A percentile compares a stretch with the other conserved stretches of the same genome.
Conservation (phyloP, 2,329 filamentous ascomycete species). For the Eurotiales sp. region DNA sequence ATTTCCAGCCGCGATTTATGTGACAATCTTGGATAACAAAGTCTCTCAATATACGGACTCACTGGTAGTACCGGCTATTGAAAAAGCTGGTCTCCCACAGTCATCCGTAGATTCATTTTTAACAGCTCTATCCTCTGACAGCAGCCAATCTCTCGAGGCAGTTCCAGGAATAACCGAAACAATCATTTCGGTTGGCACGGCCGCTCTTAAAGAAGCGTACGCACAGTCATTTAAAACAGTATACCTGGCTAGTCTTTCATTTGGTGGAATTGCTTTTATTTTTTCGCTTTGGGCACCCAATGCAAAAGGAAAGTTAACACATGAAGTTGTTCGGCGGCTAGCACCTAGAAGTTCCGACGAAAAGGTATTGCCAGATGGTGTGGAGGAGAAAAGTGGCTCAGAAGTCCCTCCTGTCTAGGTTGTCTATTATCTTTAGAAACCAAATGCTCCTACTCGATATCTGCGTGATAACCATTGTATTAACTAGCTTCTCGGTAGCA, state of each 20-base stretch:
- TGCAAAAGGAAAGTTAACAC: too few species aligned
- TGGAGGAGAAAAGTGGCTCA: too few species aligned
- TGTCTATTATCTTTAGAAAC: too few species aligned
- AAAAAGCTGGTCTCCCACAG: constrained; percentile 33
- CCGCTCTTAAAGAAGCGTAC: constrained; percentile 41
- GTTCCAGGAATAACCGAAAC: constrained; percentile 34
- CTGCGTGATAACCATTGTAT: too few species aligned
- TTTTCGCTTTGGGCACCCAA: constrained; percentile 7
- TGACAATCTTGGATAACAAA: constrained; percentile 20
- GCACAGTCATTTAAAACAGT: constrained; percentile 43
- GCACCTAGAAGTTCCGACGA: too few species aligned
- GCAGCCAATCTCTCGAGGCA: constrained; percentile 21
- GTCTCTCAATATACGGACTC: constrained; percentile 8
- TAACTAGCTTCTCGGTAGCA: too few species aligned
- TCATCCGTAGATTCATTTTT: constrained; percentile 33
- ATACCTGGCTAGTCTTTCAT: constrained; percentile 25
- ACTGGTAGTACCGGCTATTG: constrained; percentile 32
- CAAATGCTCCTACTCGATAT: too few species aligned
- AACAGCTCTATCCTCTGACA: constrained; percentile 29
- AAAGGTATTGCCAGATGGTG: too few species aligned
- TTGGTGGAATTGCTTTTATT: constrained; percentile 17
- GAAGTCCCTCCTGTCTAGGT: too few species aligned
- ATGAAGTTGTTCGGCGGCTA: too few species aligned
- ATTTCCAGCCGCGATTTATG: constrained; percentile 20
- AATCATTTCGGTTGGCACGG: constrained; percentile 32